Evolutionary conservation across 257 asterid genomes (phyloP).

Genomic region (Salvia miltiorrhiza): DNA sequence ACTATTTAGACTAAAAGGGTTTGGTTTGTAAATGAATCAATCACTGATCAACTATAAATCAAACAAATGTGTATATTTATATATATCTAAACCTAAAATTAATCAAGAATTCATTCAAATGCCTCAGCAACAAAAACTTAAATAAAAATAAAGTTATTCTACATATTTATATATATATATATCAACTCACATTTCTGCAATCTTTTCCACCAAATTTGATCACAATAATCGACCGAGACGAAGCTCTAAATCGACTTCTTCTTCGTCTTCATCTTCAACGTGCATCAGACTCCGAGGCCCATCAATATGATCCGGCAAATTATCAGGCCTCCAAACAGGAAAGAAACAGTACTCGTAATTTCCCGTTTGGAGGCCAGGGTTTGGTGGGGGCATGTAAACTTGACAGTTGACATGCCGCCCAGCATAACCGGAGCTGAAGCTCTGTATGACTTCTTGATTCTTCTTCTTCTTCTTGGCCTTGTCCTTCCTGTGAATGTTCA

Average conservation of each 20-base stretch:
- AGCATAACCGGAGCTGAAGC: slow-evolving; percentile 2
- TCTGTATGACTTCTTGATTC: not conserved
- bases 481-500: slow-evolving; percentile 77
- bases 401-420: slow-evolving; percentile 20
- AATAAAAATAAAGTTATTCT: not conserved
- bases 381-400: slow-evolving; percentile 33
- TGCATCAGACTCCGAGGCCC: slow-evolving; percentile 22
- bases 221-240: slow-evolving; percentile 51
- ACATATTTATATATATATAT: not conserved
- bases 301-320: slow-evolving; percentile 1
- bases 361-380: slow-evolving; percentile 27
- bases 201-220: not conserved
- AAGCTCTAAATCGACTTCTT: slow-evolving; percentile 68
- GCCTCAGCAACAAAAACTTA: not conserved
- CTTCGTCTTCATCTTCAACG: slow-evolving; percentile 19
- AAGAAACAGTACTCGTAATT: slow-evolving; percentile 14
- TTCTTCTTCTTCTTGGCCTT: slow-evolving; percentile 44
- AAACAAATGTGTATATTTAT: not conserved
- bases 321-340: slow-evolving; percentile 15
- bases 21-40: too few species aligned
- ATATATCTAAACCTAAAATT: not conserved
- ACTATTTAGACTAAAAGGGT: too few species aligned
- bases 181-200: slow-evolving; percentile 1
- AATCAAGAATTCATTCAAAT: not conserved
- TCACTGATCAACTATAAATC: too few species aligned